A percentile compares a stretch with the other conserved stretches of the same genome.
phyloP scores from a whole-genome alignment of 1,284 basidiomycete genomes.

The Cryptococcus sp. region DNA sequence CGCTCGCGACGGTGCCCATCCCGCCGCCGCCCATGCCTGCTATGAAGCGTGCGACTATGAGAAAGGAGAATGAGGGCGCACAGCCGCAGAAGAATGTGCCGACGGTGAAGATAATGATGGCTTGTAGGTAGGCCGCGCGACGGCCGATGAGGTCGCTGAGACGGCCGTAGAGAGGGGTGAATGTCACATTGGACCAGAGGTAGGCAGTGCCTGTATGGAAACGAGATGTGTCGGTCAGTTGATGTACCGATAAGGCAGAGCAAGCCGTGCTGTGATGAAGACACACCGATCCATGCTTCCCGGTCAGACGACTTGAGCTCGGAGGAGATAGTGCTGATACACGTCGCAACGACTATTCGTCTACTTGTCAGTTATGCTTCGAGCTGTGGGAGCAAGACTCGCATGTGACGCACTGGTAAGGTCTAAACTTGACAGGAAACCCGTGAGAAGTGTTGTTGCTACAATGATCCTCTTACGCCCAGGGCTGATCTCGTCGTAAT shows the following conservation, averaged over 20 bases:
- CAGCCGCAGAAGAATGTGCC: slow-evolving; percentile 25
- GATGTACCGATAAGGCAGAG: not conserved
- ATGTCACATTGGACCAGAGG: slow-evolving; percentile 31
- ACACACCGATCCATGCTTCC: slow-evolving; percentile 31
- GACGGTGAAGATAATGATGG: slow-evolving; percentile 25
- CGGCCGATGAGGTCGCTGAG: slow-evolving; percentile 30
- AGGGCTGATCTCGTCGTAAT: not conserved
- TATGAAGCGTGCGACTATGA: slow-evolving; percentile 26
- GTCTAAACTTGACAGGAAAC: slow-evolving; percentile 26
- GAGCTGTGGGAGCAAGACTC: not conserved
- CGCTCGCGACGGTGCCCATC: slow-evolving; percentile 35
- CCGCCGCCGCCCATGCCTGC: slow-evolving; percentile 38
- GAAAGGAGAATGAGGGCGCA: slow-evolving; percentile 13
- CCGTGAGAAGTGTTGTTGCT: slow-evolving; percentile 21
- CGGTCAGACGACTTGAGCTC: slow-evolving; percentile 27
- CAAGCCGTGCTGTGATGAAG: not conserved
- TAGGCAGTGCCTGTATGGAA: slow-evolving; percentile 23
- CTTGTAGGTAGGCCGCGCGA: slow-evolving; percentile 22
- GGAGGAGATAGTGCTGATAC: slow-evolving; percentile 29
- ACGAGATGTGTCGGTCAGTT: not conserved
- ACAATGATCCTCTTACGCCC: slow-evolving; percentile 20
- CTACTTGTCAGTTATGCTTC: not conserved
- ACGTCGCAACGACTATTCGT: slow-evolving; percentile 28
- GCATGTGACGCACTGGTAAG: slow-evolving; percentile 21
- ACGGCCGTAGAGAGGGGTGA: slow-evolving; percentile 33